Conservation (phyloP, 371 early-diverging fungal species). For the Rhizopus stolonifer region DNA sequence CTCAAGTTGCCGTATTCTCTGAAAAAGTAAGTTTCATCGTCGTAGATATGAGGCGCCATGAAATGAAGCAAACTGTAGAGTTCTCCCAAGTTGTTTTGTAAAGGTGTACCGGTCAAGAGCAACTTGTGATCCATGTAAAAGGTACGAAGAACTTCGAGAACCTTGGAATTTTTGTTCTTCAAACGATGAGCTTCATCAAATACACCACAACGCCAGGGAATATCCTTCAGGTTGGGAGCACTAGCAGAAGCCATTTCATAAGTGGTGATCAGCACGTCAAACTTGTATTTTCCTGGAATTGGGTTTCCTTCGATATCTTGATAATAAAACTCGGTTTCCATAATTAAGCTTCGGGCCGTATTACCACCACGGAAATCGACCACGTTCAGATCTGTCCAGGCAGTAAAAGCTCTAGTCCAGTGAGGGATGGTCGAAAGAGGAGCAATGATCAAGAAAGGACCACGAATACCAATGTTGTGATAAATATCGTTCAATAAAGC, state of each 20-base stretch:
- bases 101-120: constrained; percentile 68
- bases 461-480: constrained; percentile 51
- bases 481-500: constrained; percentile 67
- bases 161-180: constrained; percentile 77
- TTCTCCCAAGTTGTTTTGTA: constrained; percentile 93
- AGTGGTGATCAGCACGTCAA: constrained; percentile 83
- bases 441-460: constrained; percentile 72
- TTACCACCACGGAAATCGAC: constrained; percentile 67
- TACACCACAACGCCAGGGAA: constrained; percentile 83
- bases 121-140: constrained; percentile 51
- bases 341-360: constrained; percentile 51
- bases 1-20: constrained; percentile 74
- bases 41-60: constrained; percentile 73
- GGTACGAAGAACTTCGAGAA: constrained; percentile 41
- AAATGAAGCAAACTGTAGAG: constrained; percentile 92
- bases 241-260: constrained; percentile 76
- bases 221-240: constrained; percentile 68
- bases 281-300: constrained; percentile 59
- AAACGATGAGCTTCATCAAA: constrained; percentile 97
- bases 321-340: constrained; percentile 70
- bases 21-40: constrained; percentile 72
- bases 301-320: constrained; percentile 49
- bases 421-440: constrained; percentile 73
- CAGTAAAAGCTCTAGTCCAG: constrained; percentile 70
- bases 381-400: constrained; percentile 75